phyloP scores from a whole-genome alignment of 495 filamentous ascomycete genomes.

The Viridothelium virens region DNA sequence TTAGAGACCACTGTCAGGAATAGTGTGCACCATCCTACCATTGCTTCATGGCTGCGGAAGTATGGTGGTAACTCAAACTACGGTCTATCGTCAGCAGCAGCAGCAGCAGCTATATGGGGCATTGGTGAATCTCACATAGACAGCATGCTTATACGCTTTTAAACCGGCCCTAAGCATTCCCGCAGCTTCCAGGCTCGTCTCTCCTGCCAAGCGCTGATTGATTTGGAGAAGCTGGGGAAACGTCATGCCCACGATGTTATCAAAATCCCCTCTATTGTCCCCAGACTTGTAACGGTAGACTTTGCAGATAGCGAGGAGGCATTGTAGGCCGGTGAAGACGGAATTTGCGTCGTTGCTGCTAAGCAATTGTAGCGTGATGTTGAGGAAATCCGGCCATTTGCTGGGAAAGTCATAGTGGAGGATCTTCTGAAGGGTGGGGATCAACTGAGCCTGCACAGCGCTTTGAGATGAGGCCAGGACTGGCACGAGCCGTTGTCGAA shows the following conservation, averaged over 20 bases:
- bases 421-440: conserved; percentile 90
- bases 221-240: conserved; percentile 88
- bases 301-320: conserved; percentile 83
- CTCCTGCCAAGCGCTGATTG: conserved; percentile 77
- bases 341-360: conserved; percentile 73
- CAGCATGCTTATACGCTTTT: conserved; percentile 95
- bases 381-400: conserved; percentile 86
- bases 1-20: conserved; percentile 88
- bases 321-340: conserved; percentile 88
- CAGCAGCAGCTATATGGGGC: neutral
- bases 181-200: conserved; percentile 84
- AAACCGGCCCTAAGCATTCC: conserved; percentile 93
- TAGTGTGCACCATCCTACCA: conserved; percentile 89
- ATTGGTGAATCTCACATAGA: conserved; percentile 56
- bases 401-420: conserved; percentile 91
- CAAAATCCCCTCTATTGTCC: conserved; percentile 75
- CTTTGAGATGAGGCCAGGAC: conserved; percentile 72
- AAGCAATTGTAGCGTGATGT: conserved; percentile 80
- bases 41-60: conserved; percentile 68
- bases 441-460: conserved; percentile 78
- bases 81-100: conserved; percentile 25
- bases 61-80: conserved; percentile 79
- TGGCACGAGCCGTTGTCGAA: conserved; percentile 80
- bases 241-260: conserved; percentile 82
- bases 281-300: conserved; percentile 88